These are phyloP conservation scores for Pythium aquatile DNA, from an alignment of 352 stramenopile species.

Conservation along the genomic window DNA sequence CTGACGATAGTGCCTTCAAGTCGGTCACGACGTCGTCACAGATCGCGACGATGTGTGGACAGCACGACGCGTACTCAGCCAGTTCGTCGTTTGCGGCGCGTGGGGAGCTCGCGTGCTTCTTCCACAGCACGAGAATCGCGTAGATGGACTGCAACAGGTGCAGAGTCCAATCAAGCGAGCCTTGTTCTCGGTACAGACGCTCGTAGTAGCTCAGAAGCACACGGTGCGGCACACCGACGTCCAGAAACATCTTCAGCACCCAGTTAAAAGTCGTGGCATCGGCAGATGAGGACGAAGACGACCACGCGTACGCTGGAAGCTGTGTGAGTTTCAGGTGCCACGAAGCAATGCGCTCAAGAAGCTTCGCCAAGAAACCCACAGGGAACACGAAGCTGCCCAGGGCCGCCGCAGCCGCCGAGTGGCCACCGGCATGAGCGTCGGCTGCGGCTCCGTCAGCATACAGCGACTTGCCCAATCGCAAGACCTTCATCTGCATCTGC, in stretches of 20 bases:
- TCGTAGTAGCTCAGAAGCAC: conserved; percentile 79
- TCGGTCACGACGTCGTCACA: conserved; percentile 83
- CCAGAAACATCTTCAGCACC: conserved; percentile 79
- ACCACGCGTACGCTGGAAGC: conserved; percentile 37
- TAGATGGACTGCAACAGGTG: conserved; percentile 79
- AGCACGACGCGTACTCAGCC: conserved; percentile 73
- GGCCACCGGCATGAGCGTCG: conserved; percentile 36
- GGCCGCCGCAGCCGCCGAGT: conserved; percentile 23
- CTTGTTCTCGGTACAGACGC: conserved; percentile 71
- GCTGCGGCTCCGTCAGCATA: conserved; percentile 57
- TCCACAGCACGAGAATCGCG: conserved; percentile 76
- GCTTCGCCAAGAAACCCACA: conserved; percentile 66
- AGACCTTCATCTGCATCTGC: conserved; percentile 71
- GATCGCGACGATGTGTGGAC: conserved; percentile 72
- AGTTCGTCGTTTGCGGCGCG: conserved; percentile 65
- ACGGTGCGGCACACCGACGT: conserved; percentile 75
- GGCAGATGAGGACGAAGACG: conserved; percentile 40
- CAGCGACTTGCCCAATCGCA: conserved; percentile 71
- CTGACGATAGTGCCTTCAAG: conserved; percentile 68
- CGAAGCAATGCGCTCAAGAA: conserved; percentile 72
- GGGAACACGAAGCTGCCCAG: conserved; percentile 69
- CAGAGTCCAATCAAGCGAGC: conserved; percentile 58
- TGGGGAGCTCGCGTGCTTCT: conserved; percentile 74
- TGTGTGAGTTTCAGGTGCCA: conserved; percentile 76
- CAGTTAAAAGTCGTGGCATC: conserved; percentile 77